Base-by-base conservation (phyloP, 768 basidiomycete species). In the Lactifluus echinatus region DNA sequence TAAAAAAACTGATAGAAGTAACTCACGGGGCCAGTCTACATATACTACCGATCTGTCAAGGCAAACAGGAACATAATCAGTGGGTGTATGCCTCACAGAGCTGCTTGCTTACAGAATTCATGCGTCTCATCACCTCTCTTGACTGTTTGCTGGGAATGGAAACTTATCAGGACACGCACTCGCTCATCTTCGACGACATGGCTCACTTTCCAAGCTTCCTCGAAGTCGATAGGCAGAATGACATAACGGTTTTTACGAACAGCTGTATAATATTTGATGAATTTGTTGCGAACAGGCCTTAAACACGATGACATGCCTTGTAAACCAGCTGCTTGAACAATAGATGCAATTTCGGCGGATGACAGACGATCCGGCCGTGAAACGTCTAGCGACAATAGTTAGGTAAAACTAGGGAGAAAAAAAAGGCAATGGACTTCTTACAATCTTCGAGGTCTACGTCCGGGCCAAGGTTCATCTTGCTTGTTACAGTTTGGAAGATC, bases 371-470 rank as follows among this genome's bases (percentile, higher is more conserved):
- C 96, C 45, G 96, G 96, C 67, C 96, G 82, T 50, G 94, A 97
- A 44, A 99, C 93, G 66, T 96, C 96, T 97, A n/a, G 24, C 24
- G 14, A n/a, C 14, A 19, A 14, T 10, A 12, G 17, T 55, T 26
- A 54, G 8, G 21, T 19, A 26, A 45, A 40, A 29, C 5, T 8
- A 17, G 40, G 17, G 29, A 53, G n/a, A 50, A 48, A 29, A 11
- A 46, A 29, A 10, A 45, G 26, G 24, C 21, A n/a, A 51, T 10
- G 8, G 10, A 19, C 76, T n/a, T n/a, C 89, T 67, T 64, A 96
- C 95, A 98, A 67, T 99, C 96, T 74, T 99, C 96, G 50, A 99
- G 74, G 71, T 99, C 96, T 3, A 99, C 96, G 68, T 99, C 96
- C 3, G 93, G 92, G 4, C 93, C 87, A 40, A 99, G 79, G 69